phyloP scores from a whole-genome alignment of 768 basidiomycete species.

The Mycena chlorophos region DNA sequence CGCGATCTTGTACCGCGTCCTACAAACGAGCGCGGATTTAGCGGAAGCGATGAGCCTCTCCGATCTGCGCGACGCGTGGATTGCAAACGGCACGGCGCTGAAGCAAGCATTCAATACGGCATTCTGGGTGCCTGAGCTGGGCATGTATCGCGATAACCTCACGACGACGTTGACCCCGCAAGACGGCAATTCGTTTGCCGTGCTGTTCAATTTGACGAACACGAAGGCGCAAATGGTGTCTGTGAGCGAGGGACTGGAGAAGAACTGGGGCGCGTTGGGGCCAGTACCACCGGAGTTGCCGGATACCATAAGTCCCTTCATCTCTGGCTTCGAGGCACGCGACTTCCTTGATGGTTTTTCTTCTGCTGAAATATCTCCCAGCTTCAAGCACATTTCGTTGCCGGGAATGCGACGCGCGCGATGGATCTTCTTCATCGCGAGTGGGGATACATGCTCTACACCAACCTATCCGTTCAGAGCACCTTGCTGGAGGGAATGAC shows the following conservation, averaged over 20 bases:
- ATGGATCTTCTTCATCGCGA: conserved; percentile 53
- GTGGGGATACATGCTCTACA: conserved; percentile 64
- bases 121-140: conserved; percentile 50
- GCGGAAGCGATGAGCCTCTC: conserved; percentile 40
- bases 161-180: conserved; percentile 55
- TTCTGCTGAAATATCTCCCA: conserved; percentile 20
- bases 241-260: conserved; percentile 48
- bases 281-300: conserved; percentile 57
- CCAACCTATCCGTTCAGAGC: conserved; percentile 54
- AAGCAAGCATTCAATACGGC: conserved; percentile 50
- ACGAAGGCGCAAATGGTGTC: conserved; percentile 37
- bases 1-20: conserved; percentile 52
- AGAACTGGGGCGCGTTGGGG: conserved; percentile 55
- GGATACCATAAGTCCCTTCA: conserved; percentile 61
- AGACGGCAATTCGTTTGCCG: conserved; percentile 58
- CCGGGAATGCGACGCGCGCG: conserved; percentile 51
- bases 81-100: conserved; percentile 47
- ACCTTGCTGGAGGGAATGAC: conserved; percentile 62
- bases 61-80: conserved; percentile 37
- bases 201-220: conserved; percentile 52
- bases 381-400: conserved; percentile 60
- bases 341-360: background rate
- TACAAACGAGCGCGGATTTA: conserved; percentile 48
- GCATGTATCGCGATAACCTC: conserved; percentile 56
- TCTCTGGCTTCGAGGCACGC: conserved; percentile 56